Base-by-base conservation (phyloP, 2,329 filamentous ascomycete species). In the Ophiostoma australiae region DNA sequence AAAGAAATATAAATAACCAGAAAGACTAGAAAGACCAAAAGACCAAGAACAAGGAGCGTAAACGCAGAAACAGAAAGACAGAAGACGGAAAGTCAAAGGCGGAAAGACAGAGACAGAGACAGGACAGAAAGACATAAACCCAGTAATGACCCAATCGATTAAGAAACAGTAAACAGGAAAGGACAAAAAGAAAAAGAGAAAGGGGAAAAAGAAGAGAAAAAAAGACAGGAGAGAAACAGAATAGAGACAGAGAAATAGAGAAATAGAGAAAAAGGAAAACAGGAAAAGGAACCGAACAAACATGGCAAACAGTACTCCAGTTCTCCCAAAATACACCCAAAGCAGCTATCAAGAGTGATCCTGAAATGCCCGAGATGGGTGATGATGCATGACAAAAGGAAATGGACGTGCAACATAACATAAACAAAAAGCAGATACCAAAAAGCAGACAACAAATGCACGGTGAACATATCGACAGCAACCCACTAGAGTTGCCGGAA, bases 381-480 rank as follows among this genome's bases (percentile, higher is more conserved):
- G 68, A 33, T 13, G 52, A 63, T 69, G 68, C 68, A 55, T 63
- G 67, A 67, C 58, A 55, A 44, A 70, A 67, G 52, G 35, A 41
- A 48, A 61, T 69, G 66, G 63, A 67, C 66, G 66, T 48, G 66
- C 66, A 67, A 13, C 66, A 67, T 48, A 11, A 66, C 27, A 31
- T 31, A 31, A 31, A 35, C 33, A 66, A 20, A 27, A 27, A 67
- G 66, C n/a, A 33, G 33, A 66, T 7, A 44, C 17, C 11, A 41
- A 27, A 31, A 67, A 27, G 6, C 37, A 7, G 23, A 67, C 31
- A 31, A 2, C n/a, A 17, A 72, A 55, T 55, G 6, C 27, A 31
- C 27, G 3, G 27, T 31, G 37, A 67, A 39, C 35, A 67, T 7
- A 67, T 44, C 35, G 15, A 13, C 35, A 17, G 63, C 63, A 66